Evolutionary conservation across 306 rosid species (phyloP), one percentile per base, ranked within the genome.

Genomic region (Medicago arabica): DNA sequence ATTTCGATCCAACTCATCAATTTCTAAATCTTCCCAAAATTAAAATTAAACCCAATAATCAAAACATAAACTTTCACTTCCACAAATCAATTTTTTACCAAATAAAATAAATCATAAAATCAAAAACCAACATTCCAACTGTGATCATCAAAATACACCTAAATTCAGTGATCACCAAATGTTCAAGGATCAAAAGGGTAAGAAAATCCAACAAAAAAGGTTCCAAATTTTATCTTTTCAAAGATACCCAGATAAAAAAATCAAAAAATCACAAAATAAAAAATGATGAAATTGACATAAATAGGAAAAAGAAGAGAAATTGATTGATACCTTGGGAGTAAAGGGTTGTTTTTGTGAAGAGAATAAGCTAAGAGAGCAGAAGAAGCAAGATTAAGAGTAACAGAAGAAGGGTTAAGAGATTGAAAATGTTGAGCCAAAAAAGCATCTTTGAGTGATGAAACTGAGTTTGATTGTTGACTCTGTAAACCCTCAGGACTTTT

Each of bases 401-500:
- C 94, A 1, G 97, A 71, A 17, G 77, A 68, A 75, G 97, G 86
- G 65, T 92, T 85, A 16, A 80, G 39, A n/a, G 97, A 90, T 43
- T 74, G 43, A 7, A 92, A 90, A 73, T 87, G 94, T 16, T 78
- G 80, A 5, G 85, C 78, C 47, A 92, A 74, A 64, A 87, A 78
- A 9, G 72, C 88, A 82, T 90, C 97, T 75, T 92, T 90, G 59
- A 92, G 83, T 51, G 96, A 80, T 36, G 87, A 86, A 59, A 79
- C 87, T 9, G 88, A 47, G 63, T 58, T 87, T 1, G 96, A 79
- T 21, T 82, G 74, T 65, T 92, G 91, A 72, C 73, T 83, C 80
- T 77, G 83, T 12, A 92, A 85, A 76, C 87, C 97, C 25, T 86
- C 92, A 9, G 97, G 97, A 75, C 90, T 67, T 80, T 90, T 89